A percentile compares a stretch with the other conserved stretches of the same genome.
phyloP scores from a whole-genome alignment of 495 filamentous ascomycete species.

The Hyaloscypha finlandica region DNA sequence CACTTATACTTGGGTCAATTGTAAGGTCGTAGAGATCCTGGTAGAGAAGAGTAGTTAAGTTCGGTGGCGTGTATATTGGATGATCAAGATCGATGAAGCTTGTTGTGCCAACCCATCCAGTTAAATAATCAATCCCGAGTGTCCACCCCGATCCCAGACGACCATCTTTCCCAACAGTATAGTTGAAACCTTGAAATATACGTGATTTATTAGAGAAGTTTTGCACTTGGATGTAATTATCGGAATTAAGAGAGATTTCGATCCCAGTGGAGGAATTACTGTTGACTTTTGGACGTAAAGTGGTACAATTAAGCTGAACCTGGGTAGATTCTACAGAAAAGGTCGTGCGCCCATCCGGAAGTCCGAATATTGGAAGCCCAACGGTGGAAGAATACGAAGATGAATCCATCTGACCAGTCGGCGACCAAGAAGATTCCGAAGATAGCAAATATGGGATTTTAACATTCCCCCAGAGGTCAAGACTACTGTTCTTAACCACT shows the following conservation, averaged over 20 bases:
- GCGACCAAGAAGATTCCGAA: neutral
- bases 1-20: no score
- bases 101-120: no score
- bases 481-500: neutral
- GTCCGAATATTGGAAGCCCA: conserved; percentile 6
- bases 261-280: neutral
- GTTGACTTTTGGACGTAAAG: neutral
- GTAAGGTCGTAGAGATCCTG: neutral
- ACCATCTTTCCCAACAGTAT: no score
- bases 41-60: neutral
- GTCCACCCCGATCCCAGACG: no score
- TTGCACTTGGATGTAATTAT: no score
- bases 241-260: no score
- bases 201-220: no score
- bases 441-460: conserved; percentile 15
- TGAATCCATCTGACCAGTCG: neutral
- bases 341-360: neutral
- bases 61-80: no score
- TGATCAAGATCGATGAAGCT: no score
- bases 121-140: no score
- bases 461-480: conserved; percentile 17
- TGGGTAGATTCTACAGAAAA: conserved; percentile 15
- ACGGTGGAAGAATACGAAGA: conserved; percentile 5
- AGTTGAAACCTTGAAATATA: no score
- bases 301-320: conserved; percentile 7